A percentile compares a stretch with the other conserved stretches of the same genome.
Evolutionary conservation across 2,329 filamentous ascomycete genomes (phyloP).

Genomic region (Colletotrichum sp.): DNA sequence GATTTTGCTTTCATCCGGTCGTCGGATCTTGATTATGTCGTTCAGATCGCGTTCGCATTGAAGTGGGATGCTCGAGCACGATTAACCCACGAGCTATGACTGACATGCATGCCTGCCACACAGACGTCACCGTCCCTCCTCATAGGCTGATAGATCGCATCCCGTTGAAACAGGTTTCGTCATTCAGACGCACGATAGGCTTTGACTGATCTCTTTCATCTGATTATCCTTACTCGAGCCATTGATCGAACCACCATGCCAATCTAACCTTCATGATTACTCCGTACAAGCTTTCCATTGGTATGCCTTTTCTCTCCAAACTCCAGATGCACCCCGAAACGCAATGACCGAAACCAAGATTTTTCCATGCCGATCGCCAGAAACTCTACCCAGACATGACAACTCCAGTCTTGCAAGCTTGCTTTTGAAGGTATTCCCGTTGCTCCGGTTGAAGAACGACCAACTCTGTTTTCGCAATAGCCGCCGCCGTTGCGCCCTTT

Average conservation of each 20-base stretch:
- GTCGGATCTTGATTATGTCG: background rate
- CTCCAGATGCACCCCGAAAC: background rate
- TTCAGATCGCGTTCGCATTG: background rate
- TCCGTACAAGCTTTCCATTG: background rate
- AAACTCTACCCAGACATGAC: constrained; percentile 2
- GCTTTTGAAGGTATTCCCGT: constrained; percentile 1
- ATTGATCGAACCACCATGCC: background rate
- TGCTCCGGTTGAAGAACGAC: constrained; percentile 3
- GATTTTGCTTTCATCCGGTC: background rate
- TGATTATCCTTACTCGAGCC: background rate
- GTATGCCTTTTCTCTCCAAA: background rate
- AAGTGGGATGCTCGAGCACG: background rate
- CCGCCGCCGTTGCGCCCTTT: background rate
- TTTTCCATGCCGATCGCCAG: background rate
- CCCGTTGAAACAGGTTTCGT: background rate
- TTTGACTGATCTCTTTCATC: background rate
- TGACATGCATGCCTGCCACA: background rate
- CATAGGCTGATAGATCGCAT: background rate
- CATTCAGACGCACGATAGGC: background rate
- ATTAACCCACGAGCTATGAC: background rate
- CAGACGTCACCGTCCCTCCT: background rate
- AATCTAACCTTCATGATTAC: background rate
- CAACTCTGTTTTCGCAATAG: background rate
- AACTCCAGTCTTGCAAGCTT: constrained; percentile 7
- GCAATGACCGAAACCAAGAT: background rate